A percentile compares a stretch with the other conserved stretches of the same genome.
phyloP scores from a whole-genome alignment of 805 yeast genomes.

The Saccharomyces eubayanus region DNA sequence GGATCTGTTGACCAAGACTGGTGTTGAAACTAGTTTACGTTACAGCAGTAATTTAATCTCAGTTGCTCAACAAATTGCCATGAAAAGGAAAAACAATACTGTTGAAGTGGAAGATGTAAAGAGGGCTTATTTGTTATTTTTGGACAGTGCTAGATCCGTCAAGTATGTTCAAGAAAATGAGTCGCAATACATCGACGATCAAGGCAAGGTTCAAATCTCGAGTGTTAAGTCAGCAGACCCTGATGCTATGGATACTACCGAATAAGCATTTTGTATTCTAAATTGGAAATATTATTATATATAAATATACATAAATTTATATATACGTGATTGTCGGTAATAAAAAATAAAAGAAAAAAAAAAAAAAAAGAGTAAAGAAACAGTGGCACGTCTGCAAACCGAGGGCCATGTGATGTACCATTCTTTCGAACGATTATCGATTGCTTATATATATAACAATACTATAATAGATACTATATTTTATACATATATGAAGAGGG shows the following conservation, averaged over 20 bases:
- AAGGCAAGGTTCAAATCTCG: slow-evolving; percentile 61
- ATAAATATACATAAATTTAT: background rate
- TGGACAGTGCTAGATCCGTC: slow-evolving; percentile 85
- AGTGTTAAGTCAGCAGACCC: slow-evolving; percentile 15
- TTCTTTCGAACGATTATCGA: background rate
- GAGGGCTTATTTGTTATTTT: slow-evolving; percentile 75
- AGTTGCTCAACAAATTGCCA: slow-evolving; percentile 79
- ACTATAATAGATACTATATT: background rate
- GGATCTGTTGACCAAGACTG: slow-evolving; percentile 80
- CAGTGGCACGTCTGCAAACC: background rate
- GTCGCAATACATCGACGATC: slow-evolving; percentile 65
- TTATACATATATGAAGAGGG: background rate
- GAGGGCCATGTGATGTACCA: background rate
- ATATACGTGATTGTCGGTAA: background rate
- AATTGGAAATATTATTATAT: slow-evolving; percentile 1
- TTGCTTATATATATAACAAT: background rate
- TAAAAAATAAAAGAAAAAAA: background rate
- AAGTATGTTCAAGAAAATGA: slow-evolving; percentile 67
- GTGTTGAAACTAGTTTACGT: slow-evolving; percentile 81
- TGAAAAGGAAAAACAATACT: slow-evolving; percentile 54
- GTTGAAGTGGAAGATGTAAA: slow-evolving; percentile 80
- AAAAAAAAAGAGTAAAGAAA: background rate
- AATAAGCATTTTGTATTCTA: slow-evolving; percentile 10
- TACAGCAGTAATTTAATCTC: slow-evolving; percentile 87
- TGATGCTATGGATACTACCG: slow-evolving; percentile 30